Conservation (phyloP, 1,284 basidiomycete genomes). For the Coriolopsis trogii region DNA sequence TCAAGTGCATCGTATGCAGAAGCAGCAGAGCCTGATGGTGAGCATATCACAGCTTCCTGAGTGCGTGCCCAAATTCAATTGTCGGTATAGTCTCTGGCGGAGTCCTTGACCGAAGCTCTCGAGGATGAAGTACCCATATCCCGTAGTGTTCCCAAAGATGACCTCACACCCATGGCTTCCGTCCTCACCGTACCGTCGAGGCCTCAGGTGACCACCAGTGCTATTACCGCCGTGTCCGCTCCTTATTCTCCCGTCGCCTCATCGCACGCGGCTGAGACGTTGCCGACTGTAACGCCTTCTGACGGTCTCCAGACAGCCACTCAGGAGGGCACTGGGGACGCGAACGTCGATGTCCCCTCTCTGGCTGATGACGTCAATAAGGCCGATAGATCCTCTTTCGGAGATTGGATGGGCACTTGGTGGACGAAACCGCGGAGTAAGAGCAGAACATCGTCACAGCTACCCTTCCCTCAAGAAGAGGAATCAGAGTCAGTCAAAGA, state of each 20-base stretch:
- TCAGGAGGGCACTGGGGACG: not conserved
- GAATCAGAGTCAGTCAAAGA: conserved; percentile 24
- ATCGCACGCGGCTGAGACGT: not conserved
- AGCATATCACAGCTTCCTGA: conserved; percentile 25
- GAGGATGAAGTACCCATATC: conserved; percentile 54
- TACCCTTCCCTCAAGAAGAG: conserved; percentile 16
- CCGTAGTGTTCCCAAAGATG: conserved; percentile 39
- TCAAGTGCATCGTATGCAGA: conserved; percentile 50
- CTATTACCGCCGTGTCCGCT: conserved; percentile 7
- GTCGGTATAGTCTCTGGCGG: conserved; percentile 57
- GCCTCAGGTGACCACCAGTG: conserved; percentile 11
- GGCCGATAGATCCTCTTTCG: conserved; percentile 30
- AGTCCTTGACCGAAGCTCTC: conserved; percentile 73
- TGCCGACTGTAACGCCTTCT: not conserved
- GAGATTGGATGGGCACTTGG: conserved; percentile 71
- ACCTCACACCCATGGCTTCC: conserved; percentile 26
- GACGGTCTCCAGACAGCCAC: not conserved
- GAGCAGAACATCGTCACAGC: conserved; percentile 22
- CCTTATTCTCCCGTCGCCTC: conserved; percentile 8
- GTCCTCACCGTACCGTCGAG: conserved; percentile 6
- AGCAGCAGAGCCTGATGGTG: conserved; percentile 61
- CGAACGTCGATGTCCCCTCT: not conserved
- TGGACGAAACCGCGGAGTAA: conserved; percentile 51
- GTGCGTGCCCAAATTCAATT: conserved; percentile 10
- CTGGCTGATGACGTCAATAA: conserved; percentile 13